phyloP scores from a whole-genome alignment of 768 basidiomycete species.

The Amanita jacksonii region DNA sequence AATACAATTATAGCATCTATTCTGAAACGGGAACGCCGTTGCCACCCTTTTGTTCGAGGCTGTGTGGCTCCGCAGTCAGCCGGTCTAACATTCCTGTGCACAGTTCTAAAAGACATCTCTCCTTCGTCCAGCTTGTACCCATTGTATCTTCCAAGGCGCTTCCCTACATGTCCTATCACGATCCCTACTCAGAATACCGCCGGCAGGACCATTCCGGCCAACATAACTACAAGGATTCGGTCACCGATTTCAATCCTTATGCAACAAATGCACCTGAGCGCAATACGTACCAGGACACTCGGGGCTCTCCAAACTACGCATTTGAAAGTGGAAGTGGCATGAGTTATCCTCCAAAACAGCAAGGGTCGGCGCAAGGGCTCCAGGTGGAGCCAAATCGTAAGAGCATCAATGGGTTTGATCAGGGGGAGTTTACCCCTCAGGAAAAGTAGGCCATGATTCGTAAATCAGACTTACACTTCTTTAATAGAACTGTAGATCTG shows the following conservation, averaged over 20 bases:
- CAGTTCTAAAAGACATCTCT: not conserved
- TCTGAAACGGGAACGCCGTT: not conserved
- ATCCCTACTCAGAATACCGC: constrained; percentile 11
- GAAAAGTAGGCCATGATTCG: constrained; percentile 6
- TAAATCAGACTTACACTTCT: not conserved
- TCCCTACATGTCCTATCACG: constrained; percentile 3
- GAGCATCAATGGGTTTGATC: constrained; percentile 30
- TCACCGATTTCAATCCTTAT: constrained; percentile 36
- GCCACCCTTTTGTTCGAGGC: constrained; percentile 5
- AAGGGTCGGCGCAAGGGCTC: not conserved
- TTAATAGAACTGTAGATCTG: constrained; percentile 20
- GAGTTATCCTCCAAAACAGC: constrained; percentile 9
- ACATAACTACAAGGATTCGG: not conserved
- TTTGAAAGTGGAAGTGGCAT: constrained; percentile 12
- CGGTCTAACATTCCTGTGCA: no score
- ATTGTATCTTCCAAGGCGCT: not conserved
- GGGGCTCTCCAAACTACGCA: constrained; percentile 14
- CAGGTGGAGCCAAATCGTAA: constrained; percentile 14
- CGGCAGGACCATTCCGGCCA: not conserved
- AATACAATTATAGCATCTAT: no score
- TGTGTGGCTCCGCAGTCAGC: constrained; percentile 4
- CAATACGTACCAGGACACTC: constrained; percentile 30
- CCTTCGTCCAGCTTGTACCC: not conserved
- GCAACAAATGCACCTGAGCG: constrained; percentile 46
- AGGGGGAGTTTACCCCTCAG: constrained; percentile 30